Base-by-base conservation (phyloP, 2,329 filamentous ascomycete species). In the Sporothrix humicola region DNA sequence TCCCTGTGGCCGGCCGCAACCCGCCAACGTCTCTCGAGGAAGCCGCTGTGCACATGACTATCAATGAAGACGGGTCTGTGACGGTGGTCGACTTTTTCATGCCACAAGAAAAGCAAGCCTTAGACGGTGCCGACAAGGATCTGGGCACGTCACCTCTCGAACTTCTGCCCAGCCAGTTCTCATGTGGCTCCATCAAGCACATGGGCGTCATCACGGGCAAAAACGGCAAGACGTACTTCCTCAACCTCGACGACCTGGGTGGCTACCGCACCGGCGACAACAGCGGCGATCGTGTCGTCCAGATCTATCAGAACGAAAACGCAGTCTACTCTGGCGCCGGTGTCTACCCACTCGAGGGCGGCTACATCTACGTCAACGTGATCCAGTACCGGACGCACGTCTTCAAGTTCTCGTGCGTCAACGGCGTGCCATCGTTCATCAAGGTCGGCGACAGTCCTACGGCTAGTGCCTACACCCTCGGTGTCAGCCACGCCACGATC, bases 371-470 rank as follows among this genome's bases (percentile, higher is more conserved):
- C 78, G 83, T 85, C 77, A 85, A 83, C 73, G 81, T 88, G 5
- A 88, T 89, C 71, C 83, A 86, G 76, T 86, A 86, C 76, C 83
- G 85, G 15, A 87, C 87, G 0, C 83, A 87, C 69, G 86, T 88
- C 20, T 89, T 89, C 82, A 87, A 89, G 76, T 89, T 89, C 77
- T 84, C 85, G 2, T 89, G 86, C 77, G 81, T 83, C 74, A 80
- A 80, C 26, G 87, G 87, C 3, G 82, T 85, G 10, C 85, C 87
- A 0, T 82, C 83, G 2, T 89, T 90, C 70, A 84, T 86, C 26
- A 86, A 87, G 76, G 84, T 88, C 0, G 85, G 85, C 3, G 83
- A 86, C 72, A 86, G 83, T 2, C 82, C 84, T 0, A 82, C 85
- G 26, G 82, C 78, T 58, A 88, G 88, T 69, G 86, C 87, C 0